Conservation (phyloP, 2,329 filamentous ascomycete species). For the Fusarium nelsonii region DNA sequence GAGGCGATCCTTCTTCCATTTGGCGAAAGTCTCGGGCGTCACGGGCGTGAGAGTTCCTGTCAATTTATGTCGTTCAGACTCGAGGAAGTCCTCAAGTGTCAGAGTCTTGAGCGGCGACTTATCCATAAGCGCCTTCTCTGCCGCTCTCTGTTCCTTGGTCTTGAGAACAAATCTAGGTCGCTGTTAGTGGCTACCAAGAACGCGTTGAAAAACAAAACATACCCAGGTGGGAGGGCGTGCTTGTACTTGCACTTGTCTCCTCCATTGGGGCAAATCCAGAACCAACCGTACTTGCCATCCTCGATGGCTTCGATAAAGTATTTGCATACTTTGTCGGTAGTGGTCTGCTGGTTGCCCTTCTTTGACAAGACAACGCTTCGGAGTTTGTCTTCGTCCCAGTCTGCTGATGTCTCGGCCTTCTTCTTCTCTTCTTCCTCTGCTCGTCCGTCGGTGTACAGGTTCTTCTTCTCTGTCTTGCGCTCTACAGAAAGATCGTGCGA, state of each 20-base stretch:
- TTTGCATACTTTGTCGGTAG: conserved; percentile 99
- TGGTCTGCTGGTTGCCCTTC: conserved; percentile 95
- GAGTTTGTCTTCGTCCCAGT: conserved; percentile 98
- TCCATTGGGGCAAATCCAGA: conserved; percentile 97
- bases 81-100: conserved; percentile 96
- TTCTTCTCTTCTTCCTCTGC: conserved; percentile 78
- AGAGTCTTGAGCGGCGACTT: conserved; percentile 95
- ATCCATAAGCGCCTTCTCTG: conserved; percentile 95
- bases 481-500: conserved; percentile 90
- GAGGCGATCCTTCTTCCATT: conserved; percentile 95
- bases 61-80: conserved; percentile 95
- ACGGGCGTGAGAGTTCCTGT: conserved; percentile 93
- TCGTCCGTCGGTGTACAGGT: conserved; percentile 87
- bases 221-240: conserved; percentile 95
- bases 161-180: conserved; percentile 86
- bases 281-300: conserved; percentile 99
- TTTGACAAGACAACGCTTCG: conserved; percentile 92
- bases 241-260: conserved; percentile 99
- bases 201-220: conserved; percentile 57
- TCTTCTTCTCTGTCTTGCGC: conserved; percentile 92
- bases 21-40: conserved; percentile 90
- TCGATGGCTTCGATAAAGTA: conserved; percentile 97
- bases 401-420: conserved; percentile 91
- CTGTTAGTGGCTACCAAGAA: conserved; percentile 42
- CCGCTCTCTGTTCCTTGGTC: conserved; percentile 95